These are phyloP conservation scores for Fusarium coicis DNA, from an alignment of 2,329 filamentous ascomycete genomes.

Conservation along the genomic window DNA sequence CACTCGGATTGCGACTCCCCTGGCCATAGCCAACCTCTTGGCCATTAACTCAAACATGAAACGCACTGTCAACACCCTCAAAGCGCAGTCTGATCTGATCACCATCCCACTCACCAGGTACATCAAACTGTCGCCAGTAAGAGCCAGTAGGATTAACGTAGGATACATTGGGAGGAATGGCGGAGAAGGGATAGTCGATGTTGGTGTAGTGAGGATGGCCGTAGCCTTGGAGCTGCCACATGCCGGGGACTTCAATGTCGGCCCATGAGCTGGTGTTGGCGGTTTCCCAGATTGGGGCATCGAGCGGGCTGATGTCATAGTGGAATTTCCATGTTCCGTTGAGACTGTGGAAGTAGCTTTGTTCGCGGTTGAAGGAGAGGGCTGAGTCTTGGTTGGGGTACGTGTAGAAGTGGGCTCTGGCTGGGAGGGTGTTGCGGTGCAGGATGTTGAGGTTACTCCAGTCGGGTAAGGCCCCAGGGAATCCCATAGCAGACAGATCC, in stretches of 20 bases:
- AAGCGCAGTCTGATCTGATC: conserved; percentile 75
- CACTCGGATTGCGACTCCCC: conserved; percentile 76
- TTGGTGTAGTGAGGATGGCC: conserved; percentile 63
- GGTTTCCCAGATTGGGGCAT: conserved; percentile 6
- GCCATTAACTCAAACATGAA: conserved; percentile 77
- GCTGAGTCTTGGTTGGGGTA: conserved; percentile 12
- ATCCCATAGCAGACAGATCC: background rate
- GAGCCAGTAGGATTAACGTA: conserved; percentile 74
- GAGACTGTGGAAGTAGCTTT: background rate
- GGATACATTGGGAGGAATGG: conserved; percentile 69
- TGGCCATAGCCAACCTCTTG: conserved; percentile 76
- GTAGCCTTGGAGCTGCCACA: conserved; percentile 77
- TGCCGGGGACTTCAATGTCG: conserved; percentile 70
- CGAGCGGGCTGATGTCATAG: conserved; percentile 12
- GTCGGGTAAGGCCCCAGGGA: conserved; percentile 11
- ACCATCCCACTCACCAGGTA: conserved; percentile 58
- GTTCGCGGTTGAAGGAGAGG: background rate
- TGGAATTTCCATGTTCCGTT: conserved; percentile 31
- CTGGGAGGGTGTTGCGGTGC: conserved; percentile 5
- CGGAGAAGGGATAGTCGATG: too few relatives aligned
- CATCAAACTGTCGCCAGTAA: conserved; percentile 67
- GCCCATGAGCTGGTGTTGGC: conserved; percentile 10
- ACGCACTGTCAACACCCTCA: conserved; percentile 79
- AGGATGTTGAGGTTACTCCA: conserved; percentile 19
- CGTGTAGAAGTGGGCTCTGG: conserved; percentile 26